Base-by-base conservation (phyloP, 441 rosid species). In the Gossypium davidsonii region DNA sequence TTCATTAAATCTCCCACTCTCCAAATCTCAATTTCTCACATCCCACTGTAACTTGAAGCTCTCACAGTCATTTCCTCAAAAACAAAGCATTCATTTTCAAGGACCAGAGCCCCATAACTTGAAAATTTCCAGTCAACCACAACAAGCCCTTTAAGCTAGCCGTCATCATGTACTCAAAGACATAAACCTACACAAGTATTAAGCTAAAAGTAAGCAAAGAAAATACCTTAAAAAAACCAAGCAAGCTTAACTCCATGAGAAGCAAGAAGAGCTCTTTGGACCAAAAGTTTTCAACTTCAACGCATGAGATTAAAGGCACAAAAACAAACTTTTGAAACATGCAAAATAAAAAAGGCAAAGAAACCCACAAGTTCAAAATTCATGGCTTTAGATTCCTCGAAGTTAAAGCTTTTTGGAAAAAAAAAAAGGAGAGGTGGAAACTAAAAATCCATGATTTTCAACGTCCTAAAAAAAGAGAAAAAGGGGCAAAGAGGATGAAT, bases 11-110 rank as follows among this genome's bases (percentile, higher is more conserved):
- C 44, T 4, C 8, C 74, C 26, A 72, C 77, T 81, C 86, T 79
- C 74, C 83, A 73, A 76, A 77, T 76, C 62, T 60, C 57, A 71
- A 62, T 25, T 48, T 17, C 39, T 46, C 69, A 23, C 31, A 59
- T 64, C 48, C 72, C 55, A 61, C 18, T 65, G 7, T 18, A 74
- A 80, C 70, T 74, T 80, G 72, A 76, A 77, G 80, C 77, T 63
- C 77, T 64, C 53, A 71, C 49, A 76, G 81, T 74, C 74, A 69
- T 52, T 70, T 74, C 66, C 75, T 67, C 67, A 62, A 58, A 71
- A 65, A 79, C 51, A 73, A 23, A 71, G 63, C 64, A 70, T 74
- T 76, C 73, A 86, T 73, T 77, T 71, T 61, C 67, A 65, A 62
- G 11, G 53, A 53, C 8, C 74, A 58, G 60, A 77, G 59, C 48